Evolutionary conservation across 2,329 filamentous ascomycete species (phyloP).

Genomic region (Hirsutella minnesotensis): DNA sequence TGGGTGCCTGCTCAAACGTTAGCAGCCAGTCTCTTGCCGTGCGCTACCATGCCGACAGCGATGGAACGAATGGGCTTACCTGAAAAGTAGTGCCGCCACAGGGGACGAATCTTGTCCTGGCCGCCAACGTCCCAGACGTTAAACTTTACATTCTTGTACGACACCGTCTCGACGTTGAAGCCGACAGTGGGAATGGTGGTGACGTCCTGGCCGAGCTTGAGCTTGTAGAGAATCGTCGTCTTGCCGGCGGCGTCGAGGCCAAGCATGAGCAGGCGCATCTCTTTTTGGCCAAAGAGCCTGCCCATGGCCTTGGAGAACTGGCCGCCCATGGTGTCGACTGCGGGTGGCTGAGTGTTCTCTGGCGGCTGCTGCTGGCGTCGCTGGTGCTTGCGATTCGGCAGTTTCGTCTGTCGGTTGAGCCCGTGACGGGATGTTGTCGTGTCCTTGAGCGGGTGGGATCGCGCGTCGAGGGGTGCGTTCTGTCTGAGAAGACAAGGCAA

Average conservation of each 20-base stretch:
- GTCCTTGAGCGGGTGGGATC: too few relatives aligned
- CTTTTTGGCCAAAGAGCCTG: conserved; percentile 98
- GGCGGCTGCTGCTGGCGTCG: too few relatives aligned
- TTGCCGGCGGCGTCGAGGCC: conserved; percentile 99
- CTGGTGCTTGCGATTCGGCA: too few relatives aligned
- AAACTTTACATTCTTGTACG: conserved; percentile 99
- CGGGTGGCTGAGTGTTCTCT: too few relatives aligned
- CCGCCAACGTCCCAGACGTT: conserved; percentile 99
- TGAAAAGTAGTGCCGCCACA: conserved; percentile 98
- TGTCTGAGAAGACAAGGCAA: too few relatives aligned
- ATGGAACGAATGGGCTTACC: conserved; percentile 34
- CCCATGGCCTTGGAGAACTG: conserved; percentile 93
- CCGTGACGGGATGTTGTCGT: too few relatives aligned
- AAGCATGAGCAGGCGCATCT: conserved; percentile 99
- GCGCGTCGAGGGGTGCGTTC: too few relatives aligned
- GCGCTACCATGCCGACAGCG: neutral
- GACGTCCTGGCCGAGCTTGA: conserved; percentile 98
- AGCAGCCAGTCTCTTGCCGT: neutral
- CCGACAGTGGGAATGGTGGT: conserved; percentile 98
- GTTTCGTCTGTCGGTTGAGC: too few relatives aligned
- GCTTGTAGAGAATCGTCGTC: conserved; percentile 99
- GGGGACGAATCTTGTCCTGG: conserved; percentile 98
- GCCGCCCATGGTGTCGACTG: conserved; percentile 62
- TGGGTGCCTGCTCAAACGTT: conserved; percentile 61
- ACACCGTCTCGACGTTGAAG: conserved; percentile 99